A percentile compares a stretch with the other conserved stretches of the same genome.
Conservation (phyloP, 805 yeast genomes). For the Metschnikowia picachoensis region DNA sequence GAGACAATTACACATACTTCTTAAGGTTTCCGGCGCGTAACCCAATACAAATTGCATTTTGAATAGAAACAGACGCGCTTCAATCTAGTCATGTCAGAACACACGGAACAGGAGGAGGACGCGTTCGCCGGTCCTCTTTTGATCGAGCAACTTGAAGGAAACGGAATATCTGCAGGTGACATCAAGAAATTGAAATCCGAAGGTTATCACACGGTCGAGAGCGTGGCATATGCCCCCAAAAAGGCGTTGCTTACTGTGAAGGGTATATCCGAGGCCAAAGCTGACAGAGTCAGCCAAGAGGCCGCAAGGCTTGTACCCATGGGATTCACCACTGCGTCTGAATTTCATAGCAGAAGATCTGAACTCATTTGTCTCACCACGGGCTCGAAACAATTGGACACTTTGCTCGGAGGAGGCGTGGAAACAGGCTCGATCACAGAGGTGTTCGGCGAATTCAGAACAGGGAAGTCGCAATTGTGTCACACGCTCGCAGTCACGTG, state of each 20-base stretch:
- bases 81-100: slow-evolving; percentile 11
- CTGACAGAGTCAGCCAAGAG: slow-evolving; percentile 76
- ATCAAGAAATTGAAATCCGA: slow-evolving; percentile 74
- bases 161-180: slow-evolving; percentile 81
- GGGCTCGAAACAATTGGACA: slow-evolving; percentile 91
- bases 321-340: slow-evolving; percentile 97
- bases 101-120: slow-evolving; percentile 42
- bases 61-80: slow-evolving; percentile 5
- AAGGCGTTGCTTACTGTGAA: slow-evolving; percentile 71
- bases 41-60: not conserved
- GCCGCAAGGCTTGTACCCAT: slow-evolving; percentile 86
- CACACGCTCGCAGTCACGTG: slow-evolving; percentile 97
- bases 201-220: slow-evolving; percentile 86
- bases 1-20: no score
- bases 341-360: slow-evolving; percentile 82
- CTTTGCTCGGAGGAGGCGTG: slow-evolving; percentile 91
- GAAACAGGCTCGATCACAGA: slow-evolving; percentile 98
- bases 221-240: slow-evolving; percentile 90
- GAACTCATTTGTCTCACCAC: slow-evolving; percentile 92
- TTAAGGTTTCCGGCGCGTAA: no score
- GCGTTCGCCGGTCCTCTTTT: slow-evolving; percentile 56
- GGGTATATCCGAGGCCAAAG: slow-evolving; percentile 95
- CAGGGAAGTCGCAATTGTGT: slow-evolving; percentile 95
- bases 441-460: slow-evolving; percentile 94
- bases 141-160: slow-evolving; percentile 59